Evolutionary conservation across 352 stramenopile genomes (phyloP), one percentile per base, ranked within the genome.

Genomic region (Pythium plurisporium): DNA sequence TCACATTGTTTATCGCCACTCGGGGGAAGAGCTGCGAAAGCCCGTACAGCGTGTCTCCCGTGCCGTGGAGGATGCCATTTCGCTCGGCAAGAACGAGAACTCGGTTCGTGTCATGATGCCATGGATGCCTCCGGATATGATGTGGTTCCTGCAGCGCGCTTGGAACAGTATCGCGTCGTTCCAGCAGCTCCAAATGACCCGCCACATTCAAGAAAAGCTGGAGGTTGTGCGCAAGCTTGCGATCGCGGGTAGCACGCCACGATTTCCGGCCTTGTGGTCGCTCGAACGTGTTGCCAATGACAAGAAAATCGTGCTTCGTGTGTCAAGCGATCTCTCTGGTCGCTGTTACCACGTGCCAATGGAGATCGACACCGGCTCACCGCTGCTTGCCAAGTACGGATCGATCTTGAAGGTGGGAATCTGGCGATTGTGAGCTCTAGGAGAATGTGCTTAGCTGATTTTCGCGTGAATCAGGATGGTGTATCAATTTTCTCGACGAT

Each of bases 341-440:
- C 25, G 40, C n/a, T 69, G 61, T 49, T 69, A 47, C 55, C 61
- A 69, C 36, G 33, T 44, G 17, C 61, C 61, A 6, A 69, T 69
- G 15, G 55, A 69, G 22, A 69, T 69, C 27, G 55, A 59, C 6
- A 58, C 59, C 0, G 37, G 40, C 0, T 42, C 54, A 1, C 4
- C 26, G 20, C 52, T 68, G 7, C 43, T 69, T 17, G 61, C 48
- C n/a, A 22, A 55, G 34, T 51, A 69, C 25, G 61, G 33, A 11
- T 43, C 55, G 6, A 29, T 38, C 14, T 22, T 61, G 2, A 52
- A 61, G 54, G 54, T 61, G 17, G 8, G 53, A 29, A 9, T n/a
- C n/a, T n/a, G n/a, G n/a, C n/a, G n/a, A n/a, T n/a, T n/a, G n/a
- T n/a, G n/a, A n/a, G n/a, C n/a, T n/a, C n/a, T n/a, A n/a, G n/a